Base-by-base conservation (phyloP, 1,284 basidiomycete genomes). In the Puccinia hordei region DNA sequence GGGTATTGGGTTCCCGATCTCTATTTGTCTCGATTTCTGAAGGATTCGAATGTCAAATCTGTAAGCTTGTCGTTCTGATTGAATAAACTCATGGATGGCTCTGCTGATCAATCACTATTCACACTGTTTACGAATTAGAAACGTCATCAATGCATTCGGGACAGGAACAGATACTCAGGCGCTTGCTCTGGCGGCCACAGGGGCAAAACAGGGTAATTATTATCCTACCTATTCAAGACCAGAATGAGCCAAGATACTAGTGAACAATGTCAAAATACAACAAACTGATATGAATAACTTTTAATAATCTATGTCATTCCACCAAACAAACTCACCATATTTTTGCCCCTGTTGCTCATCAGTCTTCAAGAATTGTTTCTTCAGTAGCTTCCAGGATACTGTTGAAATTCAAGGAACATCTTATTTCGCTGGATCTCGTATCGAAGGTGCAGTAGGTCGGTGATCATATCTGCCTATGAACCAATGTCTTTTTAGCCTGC, bases 141-240 rank as follows among this genome's bases (percentile, higher is more conserved):
- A 77, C 27, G 13, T 68, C 22, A 41, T 77, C 51, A 77, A 77
- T 41, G 33, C 49, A 4, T 77, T 46, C 41, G 75, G 75, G 19
- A 68, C 59, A 35, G 75, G 75, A 22, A 77, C 46, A n/a, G 61
- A 77, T 55, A 77, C 75, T 30, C 75, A 77, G 33, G 75, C 75
- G 30, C 38, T 77, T 13, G 75, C 75, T 15, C 51, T 77, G 24
- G 66, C 59, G 0, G n/a, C 63, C 4, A 46, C 44, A 24, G 75
- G 75, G 24, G 6, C 0, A 0, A 51, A 30, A 68, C 75, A 77
- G 35, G 75, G 75, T 77, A 38, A 57, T 53, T n/a, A 9, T 6
- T 59, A 4, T 51, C 13, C 66, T 33, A 35, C 46, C 30, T 55
- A n/a, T 27, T 55, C 22, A 27, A 55, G 53, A 55, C 5, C 24